Evolutionary conservation across 306 rosid species (phyloP), one percentile per base, ranked within the genome.

Genomic region (Glycyrrhiza uralensis): DNA sequence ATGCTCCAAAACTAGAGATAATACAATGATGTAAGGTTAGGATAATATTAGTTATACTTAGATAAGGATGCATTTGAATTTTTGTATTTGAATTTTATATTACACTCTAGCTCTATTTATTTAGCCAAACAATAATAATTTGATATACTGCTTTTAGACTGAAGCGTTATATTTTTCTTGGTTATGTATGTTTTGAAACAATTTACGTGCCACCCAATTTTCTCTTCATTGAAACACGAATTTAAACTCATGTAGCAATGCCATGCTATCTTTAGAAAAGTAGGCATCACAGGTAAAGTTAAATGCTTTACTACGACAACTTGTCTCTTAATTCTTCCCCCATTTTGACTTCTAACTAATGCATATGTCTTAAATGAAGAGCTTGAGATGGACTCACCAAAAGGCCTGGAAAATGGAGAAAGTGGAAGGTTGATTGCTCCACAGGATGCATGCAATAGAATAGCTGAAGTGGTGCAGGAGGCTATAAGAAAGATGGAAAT

Each of bases 391-490:
- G 71, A 65, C 28, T 65, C 71, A 44, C 28, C 24, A 4, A 44
- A 65, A 14, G 57, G 41, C 57, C 39, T 65, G 17, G 71, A 65
- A 65, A 65, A 65, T 65, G 71, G 71, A 14, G 71, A 65, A 65
- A 65, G 26, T 44, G 71, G 71, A 45, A 65, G 71, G 42, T 45
- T 65, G 56, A 28, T 65, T 65, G 71, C 71, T 44, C 71, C 71
- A 9, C 71, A 44, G 24, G 71, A 65, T n/a, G 71, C 71, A 10
- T 65, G 71, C 28, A 65, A 65, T 26, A 65, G 71, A 45, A 65
- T 65, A 44, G 71, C 71, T 7, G 71, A 65, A 44, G 71, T 65
- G 55, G 71, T 65, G 41, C 71, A 65, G 71, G 71, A 65, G 71
- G 71, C 71, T 44, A 28, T 65, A 65, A 65, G 71, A 45, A 65